Evolutionary conservation across 2,329 filamentous ascomycete genomes (phyloP), one percentile per base, ranked within the genome.

Genomic region (Penicillium sp.): DNA sequence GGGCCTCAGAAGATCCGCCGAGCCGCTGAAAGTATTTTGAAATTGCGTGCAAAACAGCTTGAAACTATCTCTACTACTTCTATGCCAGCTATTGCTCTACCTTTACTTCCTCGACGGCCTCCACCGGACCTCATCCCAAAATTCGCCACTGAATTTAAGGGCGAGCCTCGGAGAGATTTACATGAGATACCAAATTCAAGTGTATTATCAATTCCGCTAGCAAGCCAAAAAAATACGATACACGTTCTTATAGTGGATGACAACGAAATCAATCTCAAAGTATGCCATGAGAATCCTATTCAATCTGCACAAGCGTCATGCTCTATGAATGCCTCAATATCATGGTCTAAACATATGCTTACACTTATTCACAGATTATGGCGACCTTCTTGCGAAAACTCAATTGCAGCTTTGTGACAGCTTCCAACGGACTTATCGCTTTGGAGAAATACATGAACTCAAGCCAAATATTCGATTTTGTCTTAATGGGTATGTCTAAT

Each of bases 171-270:
- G 36, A 4, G 10, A 9, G 18, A 7, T 6, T 9, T n/a, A 38
- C 18, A 7, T 32, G 14, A 29, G 19, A 13, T 9, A 18, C 10
- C 2, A 30, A 6, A 4, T 9, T 27, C 36, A 23, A 10, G 0
- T 16, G 11, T 30, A 8, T 18, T 49, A 8, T 42, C 41, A 53
- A 30, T 44, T 9, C 38, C 48, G 18, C 48, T 39, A 8, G 47
- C 44, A 36, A 57, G 7, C 30, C 53, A 18, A 18, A 26, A 3
- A 8, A 5, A 23, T 23, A 5, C 36, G 13, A 48, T 53, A 16
- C 67, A 64, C 51, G 63, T 76, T 11, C 61, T 77, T 7, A 64
- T 77, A 18, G 74, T 77, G 3, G 74, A 76, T 48, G 74, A 77
- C 51, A 76, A 76, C 47, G 67, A 71, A 8, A 74, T 77, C 44